Evolutionary conservation across 768 basidiomycete species (phyloP), one percentile per base, ranked within the genome.

Genomic region (Amyloporia xantha): DNA sequence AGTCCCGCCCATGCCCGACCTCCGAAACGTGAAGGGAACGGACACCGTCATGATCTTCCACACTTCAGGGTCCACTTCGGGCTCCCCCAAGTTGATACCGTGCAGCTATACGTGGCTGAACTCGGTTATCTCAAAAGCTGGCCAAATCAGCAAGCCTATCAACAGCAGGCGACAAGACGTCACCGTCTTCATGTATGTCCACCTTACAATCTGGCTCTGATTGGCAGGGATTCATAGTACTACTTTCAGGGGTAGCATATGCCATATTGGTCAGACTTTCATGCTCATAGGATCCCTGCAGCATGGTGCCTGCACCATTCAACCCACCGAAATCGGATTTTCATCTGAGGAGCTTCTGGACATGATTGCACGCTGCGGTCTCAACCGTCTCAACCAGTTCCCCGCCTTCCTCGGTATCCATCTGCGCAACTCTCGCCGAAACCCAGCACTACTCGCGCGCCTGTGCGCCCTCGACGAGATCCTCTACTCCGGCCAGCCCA

Each of bases 201-300:
- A 6, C 48, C 30, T n/a, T 12, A 15, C 40, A n/a, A n/a, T n/a
- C n/a, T n/a, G n/a, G n/a, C n/a, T n/a, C n/a, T n/a, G n/a, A n/a
- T n/a, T 24, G 23, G 21, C 37, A 27, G n/a, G 26, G n/a, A n/a
- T n/a, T n/a, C n/a, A n/a, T n/a, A n/a, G n/a, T n/a, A n/a, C n/a
- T n/a, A n/a, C n/a, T n/a, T n/a, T 56, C 67, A 84, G 84, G 72
- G 82, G 85, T 56, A 82, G 81, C 70, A 81, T 86, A 79, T 84
- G 82, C 62, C 85, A 86, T 65, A 85, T 86, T 51, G 84, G 66
- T 24, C 82, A 85, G 60, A 76, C 73, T 30, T 84, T 81, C 71
- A 84, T 86, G 78, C 69, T 88, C 50, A 66, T 86, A 56, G 82
- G 84, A 46, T 66, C 73, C 51, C 66, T 88, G 38, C 81, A 84